Evolutionary conservation across 208 protist species (phyloP), one percentile per base, ranked within the genome.

Genomic region (Crithidia mellificae): DNA sequence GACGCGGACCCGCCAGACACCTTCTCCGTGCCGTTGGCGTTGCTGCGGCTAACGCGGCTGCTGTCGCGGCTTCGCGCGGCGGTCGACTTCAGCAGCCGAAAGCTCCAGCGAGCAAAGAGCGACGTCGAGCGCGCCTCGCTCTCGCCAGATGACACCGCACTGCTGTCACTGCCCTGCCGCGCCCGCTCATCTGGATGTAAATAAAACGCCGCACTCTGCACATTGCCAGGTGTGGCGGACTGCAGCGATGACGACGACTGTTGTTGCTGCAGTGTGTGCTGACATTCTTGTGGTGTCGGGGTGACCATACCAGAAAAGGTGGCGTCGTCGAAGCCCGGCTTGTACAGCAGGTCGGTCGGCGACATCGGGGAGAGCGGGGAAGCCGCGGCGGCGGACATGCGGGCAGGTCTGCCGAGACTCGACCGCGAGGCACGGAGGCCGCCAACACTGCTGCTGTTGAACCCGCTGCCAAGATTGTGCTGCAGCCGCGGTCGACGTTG

Each of bases 221-320:
- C 34, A 6, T 34, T 39, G 15, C 39, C n/a, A 2, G 19, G 58
- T 4, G 46, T 27, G 22, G 20, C 46, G 19, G 46, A 4, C 44
- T 22, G 41, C 27, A 49, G 27, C 25, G 29, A 7, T 8, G 24
- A 15, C 22, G 1, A 39, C 51, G 2, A 30, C 51, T 17, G 30
- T 17, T 34, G 30, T n/a, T 36, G 9, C 50, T 54, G 50, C 24
- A 15, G 51, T 5, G 25, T 41, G 1, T 27, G 29, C 30, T n/a
- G 41, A 15, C 22, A 32, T 15, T 38, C 53, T 32, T 58, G 53
- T 4, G 34, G 34, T 11, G 22, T 58, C 3, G 53, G 53, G 15
- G 43, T 61, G 44, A 53, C 57, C 57, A 39, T n/a, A 0, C 57
- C 57, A 5, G 57, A 63, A 6, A 51, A 55, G 5, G 59, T 44